Percentiles rank a stretch among this genome's conserved stretches.
Evolutionary conservation across 805 yeast genomes (phyloP).

Genomic region (Ogataea pini): DNA sequence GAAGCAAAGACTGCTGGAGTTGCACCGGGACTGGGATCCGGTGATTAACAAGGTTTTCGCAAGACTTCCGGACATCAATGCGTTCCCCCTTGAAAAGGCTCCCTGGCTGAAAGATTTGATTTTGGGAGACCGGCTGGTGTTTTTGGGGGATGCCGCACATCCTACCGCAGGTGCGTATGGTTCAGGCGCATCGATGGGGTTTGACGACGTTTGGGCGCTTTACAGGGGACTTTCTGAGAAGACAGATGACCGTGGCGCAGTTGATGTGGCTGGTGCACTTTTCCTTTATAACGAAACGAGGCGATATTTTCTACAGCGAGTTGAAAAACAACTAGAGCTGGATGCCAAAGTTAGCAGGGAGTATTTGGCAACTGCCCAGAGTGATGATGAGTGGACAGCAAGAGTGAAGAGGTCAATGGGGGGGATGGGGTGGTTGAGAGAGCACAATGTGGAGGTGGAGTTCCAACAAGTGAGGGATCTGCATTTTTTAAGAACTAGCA

Average conservation of each 20-base stretch:
- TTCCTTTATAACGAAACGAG: conserved; percentile 11
- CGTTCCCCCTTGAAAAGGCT: conserved; percentile 12
- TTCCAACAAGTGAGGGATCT: conserved; percentile 10
- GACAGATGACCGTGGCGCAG: neutral
- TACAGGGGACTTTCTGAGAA: conserved; percentile 4
- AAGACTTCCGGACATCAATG: conserved; percentile 7
- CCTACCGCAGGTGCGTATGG: conserved; percentile 16
- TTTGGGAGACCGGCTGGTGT: conserved; percentile 5
- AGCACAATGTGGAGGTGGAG: conserved; percentile 12
- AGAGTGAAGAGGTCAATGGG: conserved; percentile 3
- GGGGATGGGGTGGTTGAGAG: conserved; percentile 9
- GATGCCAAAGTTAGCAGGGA: conserved; percentile 3
- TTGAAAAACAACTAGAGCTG: conserved; percentile 13
- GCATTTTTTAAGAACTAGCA: neutral
- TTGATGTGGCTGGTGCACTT: conserved; percentile 2
- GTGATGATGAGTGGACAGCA: conserved; percentile 11
- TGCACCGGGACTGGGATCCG: conserved; percentile 12
- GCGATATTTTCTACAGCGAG: conserved; percentile 9
- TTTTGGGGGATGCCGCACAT: conserved; percentile 14
- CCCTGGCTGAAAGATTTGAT: conserved; percentile 10
- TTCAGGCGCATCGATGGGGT: conserved; percentile 12
- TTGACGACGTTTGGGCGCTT: conserved; percentile 13
- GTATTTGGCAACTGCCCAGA: conserved; percentile 6
- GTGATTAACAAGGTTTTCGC: conserved; percentile 4
- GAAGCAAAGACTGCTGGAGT: conserved; percentile 3